These are phyloP conservation scores for Orychophragmus violaceus DNA, from an alignment of 345 rosid species.

Conservation along the genomic window DNA sequence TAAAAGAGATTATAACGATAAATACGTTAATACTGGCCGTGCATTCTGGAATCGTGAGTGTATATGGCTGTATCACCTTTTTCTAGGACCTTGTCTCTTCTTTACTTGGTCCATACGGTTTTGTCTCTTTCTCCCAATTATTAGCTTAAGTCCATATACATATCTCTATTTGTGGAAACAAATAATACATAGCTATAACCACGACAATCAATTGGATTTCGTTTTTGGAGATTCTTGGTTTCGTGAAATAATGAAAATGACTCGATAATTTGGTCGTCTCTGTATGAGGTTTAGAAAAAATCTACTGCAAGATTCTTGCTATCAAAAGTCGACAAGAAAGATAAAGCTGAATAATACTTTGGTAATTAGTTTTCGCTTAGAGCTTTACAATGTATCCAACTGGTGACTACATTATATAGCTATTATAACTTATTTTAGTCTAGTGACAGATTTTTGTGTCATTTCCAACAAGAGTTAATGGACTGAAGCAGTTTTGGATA, in stretches of 20 bases:
- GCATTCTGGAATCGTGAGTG: background rate
- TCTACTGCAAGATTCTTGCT: background rate
- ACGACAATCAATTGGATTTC: background rate
- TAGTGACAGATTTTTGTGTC: no score
- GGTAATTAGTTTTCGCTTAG: no score
- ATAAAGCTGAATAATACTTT: no score
- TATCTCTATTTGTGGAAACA: no score
- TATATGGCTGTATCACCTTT: background rate
- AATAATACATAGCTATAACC: no score
- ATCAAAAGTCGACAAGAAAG: no score
- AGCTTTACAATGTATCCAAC: no score
- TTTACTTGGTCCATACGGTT: background rate
- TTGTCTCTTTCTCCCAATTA: background rate
- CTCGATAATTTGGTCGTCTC: background rate
- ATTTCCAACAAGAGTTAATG: no score
- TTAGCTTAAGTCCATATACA: background rate
- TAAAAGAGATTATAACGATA: background rate
- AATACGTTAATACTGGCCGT: background rate
- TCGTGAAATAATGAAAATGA: conserved; percentile 1
- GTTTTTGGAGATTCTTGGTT: background rate
- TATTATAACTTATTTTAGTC: no score
- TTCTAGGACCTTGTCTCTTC: background rate
- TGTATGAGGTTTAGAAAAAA: background rate
- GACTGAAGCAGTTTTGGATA: no score
- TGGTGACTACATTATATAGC: no score